Base-by-base conservation (phyloP, 2,329 filamentous ascomycete genomes). In the Penicillium corylophilum region DNA sequence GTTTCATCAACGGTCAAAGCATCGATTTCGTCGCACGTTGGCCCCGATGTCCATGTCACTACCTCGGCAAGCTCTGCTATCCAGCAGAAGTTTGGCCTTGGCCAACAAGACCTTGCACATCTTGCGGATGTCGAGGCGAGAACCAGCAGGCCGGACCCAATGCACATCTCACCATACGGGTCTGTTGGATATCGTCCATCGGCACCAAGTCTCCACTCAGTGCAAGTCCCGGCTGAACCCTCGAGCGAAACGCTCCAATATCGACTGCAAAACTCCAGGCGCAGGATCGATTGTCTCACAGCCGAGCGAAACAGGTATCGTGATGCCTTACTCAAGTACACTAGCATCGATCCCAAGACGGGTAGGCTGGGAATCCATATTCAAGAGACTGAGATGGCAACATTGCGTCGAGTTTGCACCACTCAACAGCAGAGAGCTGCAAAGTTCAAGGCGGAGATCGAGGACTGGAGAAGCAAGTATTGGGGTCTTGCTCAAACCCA, bases 121-220 rank as follows among this genome's bases (percentile, higher is more conserved):
- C 10, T 48, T 36, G 35, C 33, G 26, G 42, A 42, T 40, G 15
- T 41, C 20, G 42, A 46, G 39, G 45, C 45, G 13, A 45, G 45
- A 7, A 9, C 23, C 24, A 35, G 40, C 35, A 31, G 29, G 33
- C 40, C 42, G 15, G 22, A 18, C 18, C 12, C 41, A 13, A n/a
- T 33, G 35, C 35, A 45, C 28, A 41, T 45, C 29, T 71, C 69
- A 1, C 70, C 70, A 7, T 72, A 71, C 50, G 64, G 65, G 2
- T 53, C 54, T 9, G 44, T 70, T 22, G 64, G 62, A 2, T 69
- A 69, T 44, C 53, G 66, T 40, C 65, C 65, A 26, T 71, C 69
- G 5, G 51, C 66, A 9, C 68, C 68, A 4, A 51, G 29, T 3
- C 42, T 68, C 22, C 67, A 71, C 44, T 35, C 43, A 12, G 22